A percentile compares a stretch with the other conserved stretches of the same genome.
These are phyloP conservation scores for Agrocybe chaxingu DNA, from an alignment of 768 basidiomycete species.

Conservation along the genomic window DNA sequence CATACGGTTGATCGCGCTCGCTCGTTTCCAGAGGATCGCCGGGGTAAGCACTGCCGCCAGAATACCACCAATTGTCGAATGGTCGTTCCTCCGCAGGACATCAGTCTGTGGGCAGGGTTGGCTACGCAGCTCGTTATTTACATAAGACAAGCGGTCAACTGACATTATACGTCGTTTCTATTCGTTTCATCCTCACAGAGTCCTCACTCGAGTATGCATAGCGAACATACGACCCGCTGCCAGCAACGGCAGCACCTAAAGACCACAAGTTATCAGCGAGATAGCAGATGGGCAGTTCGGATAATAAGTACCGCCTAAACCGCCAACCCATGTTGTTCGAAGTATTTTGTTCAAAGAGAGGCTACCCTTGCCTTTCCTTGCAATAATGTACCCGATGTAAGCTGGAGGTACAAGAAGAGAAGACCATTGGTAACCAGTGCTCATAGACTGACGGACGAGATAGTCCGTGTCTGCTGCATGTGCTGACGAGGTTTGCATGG, in stretches of 20 bases:
- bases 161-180: constrained; percentile 60
- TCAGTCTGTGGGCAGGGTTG: constrained; percentile 36
- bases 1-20: constrained; percentile 56
- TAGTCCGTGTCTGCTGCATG: constrained; percentile 60
- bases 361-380: constrained; percentile 50
- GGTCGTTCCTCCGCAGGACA: constrained; percentile 65
- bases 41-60: constrained; percentile 63
- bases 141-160: constrained; percentile 7
- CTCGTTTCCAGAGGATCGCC: constrained; percentile 71
- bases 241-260: constrained; percentile 48
- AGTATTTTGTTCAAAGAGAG: constrained; percentile 61
- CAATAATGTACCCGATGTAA: constrained; percentile 52
- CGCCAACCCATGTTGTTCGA: constrained; percentile 73
- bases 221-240: constrained; percentile 58
- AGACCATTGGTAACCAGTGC: constrained; percentile 62
- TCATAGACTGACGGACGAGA: constrained; percentile 63
- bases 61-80: constrained; percentile 70
- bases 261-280: neutral
- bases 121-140: neutral
- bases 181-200: constrained; percentile 44
- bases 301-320: constrained; percentile 46
- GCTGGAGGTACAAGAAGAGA: constrained; percentile 62
- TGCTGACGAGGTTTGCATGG: constrained; percentile 18
- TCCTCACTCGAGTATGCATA: constrained; percentile 52
- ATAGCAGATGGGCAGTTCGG: neutral